Conservation (phyloP, 176 grass and related monocot genomes). For the Paspalum notatum region DNA sequence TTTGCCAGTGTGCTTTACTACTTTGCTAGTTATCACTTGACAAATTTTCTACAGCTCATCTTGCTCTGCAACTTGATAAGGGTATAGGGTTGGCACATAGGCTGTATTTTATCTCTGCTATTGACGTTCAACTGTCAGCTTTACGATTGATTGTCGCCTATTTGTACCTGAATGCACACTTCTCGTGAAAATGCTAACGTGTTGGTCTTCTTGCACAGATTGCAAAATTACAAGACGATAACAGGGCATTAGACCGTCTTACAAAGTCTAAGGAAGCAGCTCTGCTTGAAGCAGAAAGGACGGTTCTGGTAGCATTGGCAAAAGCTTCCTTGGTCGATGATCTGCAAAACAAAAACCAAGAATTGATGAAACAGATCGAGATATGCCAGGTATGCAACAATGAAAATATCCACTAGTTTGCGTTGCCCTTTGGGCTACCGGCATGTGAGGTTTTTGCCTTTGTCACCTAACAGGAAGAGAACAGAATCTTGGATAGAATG, state of each 20-base stretch:
- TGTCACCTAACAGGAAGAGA: conserved; percentile 80
- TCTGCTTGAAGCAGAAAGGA: conserved; percentile 91
- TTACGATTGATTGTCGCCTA: background rate
- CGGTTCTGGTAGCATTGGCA: conserved; percentile 80
- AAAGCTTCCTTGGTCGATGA: conserved; percentile 97
- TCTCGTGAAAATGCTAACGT: background rate
- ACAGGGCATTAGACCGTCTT: conserved; percentile 72
- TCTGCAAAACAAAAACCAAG: conserved; percentile 95
- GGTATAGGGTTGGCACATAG: background rate
- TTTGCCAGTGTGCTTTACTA: background rate
- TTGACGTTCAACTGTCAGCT: conserved; percentile 11
- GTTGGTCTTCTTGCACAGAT: conserved; percentile 53
- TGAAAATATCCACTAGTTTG: background rate
- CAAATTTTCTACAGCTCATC: background rate
- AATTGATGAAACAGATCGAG: conserved; percentile 95
- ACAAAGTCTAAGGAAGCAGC: conserved; percentile 88
- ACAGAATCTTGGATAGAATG: conserved; percentile 98
- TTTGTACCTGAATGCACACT: conserved; percentile 9
- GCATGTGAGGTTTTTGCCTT: background rate
- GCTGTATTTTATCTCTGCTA: conserved; percentile 11
- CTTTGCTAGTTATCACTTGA: background rate
- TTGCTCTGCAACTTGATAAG: background rate
- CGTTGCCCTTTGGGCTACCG: background rate
- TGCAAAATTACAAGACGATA: conserved; percentile 80
- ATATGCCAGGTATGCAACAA: conserved; percentile 77